phyloP scores from a whole-genome alignment of 768 basidiomycete genomes.

The Tricholoma terreum region DNA sequence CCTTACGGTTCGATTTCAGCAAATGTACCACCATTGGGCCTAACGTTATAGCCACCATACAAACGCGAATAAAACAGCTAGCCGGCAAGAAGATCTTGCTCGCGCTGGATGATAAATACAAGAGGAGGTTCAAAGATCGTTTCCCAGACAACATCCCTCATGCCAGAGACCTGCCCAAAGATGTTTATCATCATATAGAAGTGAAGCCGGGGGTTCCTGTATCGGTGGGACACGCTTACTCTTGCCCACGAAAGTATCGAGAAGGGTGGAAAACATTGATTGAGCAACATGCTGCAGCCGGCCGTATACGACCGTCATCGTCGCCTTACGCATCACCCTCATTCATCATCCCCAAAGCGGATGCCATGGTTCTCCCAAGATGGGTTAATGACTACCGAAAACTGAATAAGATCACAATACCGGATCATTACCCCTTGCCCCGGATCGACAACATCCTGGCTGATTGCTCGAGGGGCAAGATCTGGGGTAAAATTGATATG shows the following conservation, averaged over 20 bases:
- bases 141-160: background rate
- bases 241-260: background rate
- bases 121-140: background rate
- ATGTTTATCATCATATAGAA: background rate
- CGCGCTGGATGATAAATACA: background rate
- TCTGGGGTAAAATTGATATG: background rate
- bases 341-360: background rate
- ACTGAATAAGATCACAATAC: background rate
- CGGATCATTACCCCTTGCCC: too few species aligned
- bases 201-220: background rate
- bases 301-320: background rate
- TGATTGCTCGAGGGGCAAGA: too few species aligned
- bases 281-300: background rate
- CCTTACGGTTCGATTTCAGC: background rate
- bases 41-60: background rate
- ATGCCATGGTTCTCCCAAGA: background rate
- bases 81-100: background rate
- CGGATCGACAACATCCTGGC: too few species aligned
- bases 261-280: background rate
- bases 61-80: background rate
- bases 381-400: background rate
- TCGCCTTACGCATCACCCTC: background rate
- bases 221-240: background rate
- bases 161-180: too few species aligned
- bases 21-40: background rate